Conservation (phyloP, 2,329 filamentous ascomycete species). For the Colletotrichum sp. region DNA sequence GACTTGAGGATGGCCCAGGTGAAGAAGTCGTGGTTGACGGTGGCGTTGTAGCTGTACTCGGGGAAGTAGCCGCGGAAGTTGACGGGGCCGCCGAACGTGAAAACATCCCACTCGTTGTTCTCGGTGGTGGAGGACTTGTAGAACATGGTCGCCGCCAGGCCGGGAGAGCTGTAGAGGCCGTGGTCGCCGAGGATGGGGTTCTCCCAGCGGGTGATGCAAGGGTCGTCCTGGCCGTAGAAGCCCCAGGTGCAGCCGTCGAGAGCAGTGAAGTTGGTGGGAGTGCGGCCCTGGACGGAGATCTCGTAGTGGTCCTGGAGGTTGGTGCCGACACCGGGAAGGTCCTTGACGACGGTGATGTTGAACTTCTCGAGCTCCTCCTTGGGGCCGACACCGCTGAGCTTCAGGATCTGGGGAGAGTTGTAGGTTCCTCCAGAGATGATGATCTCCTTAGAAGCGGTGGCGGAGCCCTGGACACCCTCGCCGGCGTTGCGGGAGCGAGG, state of each 20-base stretch:
- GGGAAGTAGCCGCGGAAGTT: constrained; percentile 46
- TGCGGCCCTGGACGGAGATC: constrained; percentile 48
- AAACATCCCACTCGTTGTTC: constrained; percentile 32
- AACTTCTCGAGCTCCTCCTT: constrained; percentile 40
- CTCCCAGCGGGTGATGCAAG: constrained; percentile 35
- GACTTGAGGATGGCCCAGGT: constrained; percentile 61
- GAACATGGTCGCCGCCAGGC: constrained; percentile 29
- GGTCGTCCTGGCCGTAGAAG: constrained; percentile 33
- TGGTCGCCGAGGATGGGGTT: constrained; percentile 44
- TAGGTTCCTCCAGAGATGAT: constrained; percentile 57
- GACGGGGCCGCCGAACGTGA: constrained; percentile 42
- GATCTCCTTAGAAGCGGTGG: constrained; percentile 47
- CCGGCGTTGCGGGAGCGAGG: constrained; percentile 35
- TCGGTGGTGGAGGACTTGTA: constrained; percentile 31
- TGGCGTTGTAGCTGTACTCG: constrained; percentile 35
- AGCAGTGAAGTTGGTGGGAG: constrained; percentile 39
- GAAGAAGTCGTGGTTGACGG: constrained; percentile 43
- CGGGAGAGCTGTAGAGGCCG: constrained; percentile 30
- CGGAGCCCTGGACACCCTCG: background rate
- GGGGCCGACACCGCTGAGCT: constrained; percentile 55
- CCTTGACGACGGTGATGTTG: constrained; percentile 47
- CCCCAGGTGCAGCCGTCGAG: constrained; percentile 34
- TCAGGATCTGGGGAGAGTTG: constrained; percentile 59
- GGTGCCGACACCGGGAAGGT: constrained; percentile 64
- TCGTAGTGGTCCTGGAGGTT: constrained; percentile 66